Evolutionary conservation across 2,329 filamentous ascomycete genomes (phyloP).

Genomic region (Colletotrichum sp.): DNA sequence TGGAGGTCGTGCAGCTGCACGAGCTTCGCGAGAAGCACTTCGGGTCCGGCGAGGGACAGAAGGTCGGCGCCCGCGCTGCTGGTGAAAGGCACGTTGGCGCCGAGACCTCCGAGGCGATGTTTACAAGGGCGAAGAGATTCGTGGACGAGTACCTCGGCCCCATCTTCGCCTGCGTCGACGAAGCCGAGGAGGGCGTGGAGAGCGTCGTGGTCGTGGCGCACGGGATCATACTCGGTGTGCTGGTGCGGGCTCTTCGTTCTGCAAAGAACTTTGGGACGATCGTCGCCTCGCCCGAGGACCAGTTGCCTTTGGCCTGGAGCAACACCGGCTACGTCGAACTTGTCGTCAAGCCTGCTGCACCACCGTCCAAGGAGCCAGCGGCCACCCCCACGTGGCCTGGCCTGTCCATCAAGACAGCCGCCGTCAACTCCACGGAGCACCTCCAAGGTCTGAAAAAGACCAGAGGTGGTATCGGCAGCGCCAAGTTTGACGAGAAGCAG

Average conservation of each 20-base stretch:
- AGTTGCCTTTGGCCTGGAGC: conserved; percentile 47
- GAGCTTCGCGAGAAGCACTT: conserved; percentile 77
- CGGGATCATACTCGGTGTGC: conserved; percentile 76
- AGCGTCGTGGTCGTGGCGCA: conserved; percentile 77
- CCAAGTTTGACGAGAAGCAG: conserved; percentile 76
- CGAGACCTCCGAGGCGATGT: conserved; percentile 74
- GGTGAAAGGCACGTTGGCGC: conserved; percentile 49
- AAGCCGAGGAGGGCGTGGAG: not conserved
- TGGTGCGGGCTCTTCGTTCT: conserved; percentile 61
- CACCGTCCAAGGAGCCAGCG: not conserved
- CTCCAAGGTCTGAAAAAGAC: conserved; percentile 78
- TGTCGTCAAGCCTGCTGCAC: not conserved
- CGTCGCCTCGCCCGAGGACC: conserved; percentile 22
- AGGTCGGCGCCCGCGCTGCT: conserved; percentile 43
- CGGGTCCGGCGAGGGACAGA: conserved; percentile 71
- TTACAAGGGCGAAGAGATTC: conserved; percentile 67
- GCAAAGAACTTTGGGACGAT: conserved; percentile 21
- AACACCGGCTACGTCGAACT: conserved; percentile 57
- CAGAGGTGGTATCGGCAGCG: conserved; percentile 80
- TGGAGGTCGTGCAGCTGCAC: conserved; percentile 43
- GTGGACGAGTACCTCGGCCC: conserved; percentile 68
- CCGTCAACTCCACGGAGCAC: conserved; percentile 75
- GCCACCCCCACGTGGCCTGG: conserved; percentile 43
- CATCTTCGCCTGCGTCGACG: conserved; percentile 36
- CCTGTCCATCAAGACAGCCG: conserved; percentile 52